These are phyloP conservation scores for Haplosporangium sp. DNA, from an alignment of 371 early-diverging fungal genomes.

Conservation along the genomic window DNA sequence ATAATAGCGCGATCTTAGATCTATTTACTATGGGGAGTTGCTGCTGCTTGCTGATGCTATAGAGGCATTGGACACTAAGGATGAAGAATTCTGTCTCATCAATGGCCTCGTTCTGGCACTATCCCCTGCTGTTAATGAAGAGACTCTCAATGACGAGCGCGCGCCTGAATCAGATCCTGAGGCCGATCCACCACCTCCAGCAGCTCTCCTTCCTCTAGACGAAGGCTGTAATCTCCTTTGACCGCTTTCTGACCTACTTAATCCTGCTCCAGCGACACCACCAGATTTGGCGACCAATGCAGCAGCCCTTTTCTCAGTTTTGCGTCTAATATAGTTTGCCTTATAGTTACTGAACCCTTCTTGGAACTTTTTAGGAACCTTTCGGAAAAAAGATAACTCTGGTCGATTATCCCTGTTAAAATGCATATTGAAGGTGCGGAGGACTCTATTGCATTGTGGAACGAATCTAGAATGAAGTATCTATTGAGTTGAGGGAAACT, in stretches of 20 bases:
- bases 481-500: background rate
- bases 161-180: slow-evolving; percentile 46
- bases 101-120: slow-evolving; percentile 4
- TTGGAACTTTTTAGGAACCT: slow-evolving; percentile 71
- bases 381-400: slow-evolving; percentile 67
- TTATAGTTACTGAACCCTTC: slow-evolving; percentile 76
- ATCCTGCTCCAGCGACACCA: background rate
- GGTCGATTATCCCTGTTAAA: slow-evolving; percentile 67
- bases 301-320: slow-evolving; percentile 62
- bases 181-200: slow-evolving; percentile 38
- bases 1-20: too few species aligned
- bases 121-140: slow-evolving; percentile 13
- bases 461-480: slow-evolving; percentile 64
- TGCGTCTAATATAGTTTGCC: slow-evolving; percentile 65
- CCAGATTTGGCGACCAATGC: slow-evolving; percentile 27
- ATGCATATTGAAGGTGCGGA: slow-evolving; percentile 76
- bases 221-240: slow-evolving; percentile 24
- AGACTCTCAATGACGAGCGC: slow-evolving; percentile 13
- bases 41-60: background rate
- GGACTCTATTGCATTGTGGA: slow-evolving; percentile 73
- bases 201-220: slow-evolving; percentile 19
- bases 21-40: background rate
- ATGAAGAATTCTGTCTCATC: slow-evolving; percentile 2
- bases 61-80: too few species aligned
- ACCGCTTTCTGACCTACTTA: background rate